Evolutionary conservation across 305 asterid species (phyloP).

Genomic region (Rubia balearica): DNA sequence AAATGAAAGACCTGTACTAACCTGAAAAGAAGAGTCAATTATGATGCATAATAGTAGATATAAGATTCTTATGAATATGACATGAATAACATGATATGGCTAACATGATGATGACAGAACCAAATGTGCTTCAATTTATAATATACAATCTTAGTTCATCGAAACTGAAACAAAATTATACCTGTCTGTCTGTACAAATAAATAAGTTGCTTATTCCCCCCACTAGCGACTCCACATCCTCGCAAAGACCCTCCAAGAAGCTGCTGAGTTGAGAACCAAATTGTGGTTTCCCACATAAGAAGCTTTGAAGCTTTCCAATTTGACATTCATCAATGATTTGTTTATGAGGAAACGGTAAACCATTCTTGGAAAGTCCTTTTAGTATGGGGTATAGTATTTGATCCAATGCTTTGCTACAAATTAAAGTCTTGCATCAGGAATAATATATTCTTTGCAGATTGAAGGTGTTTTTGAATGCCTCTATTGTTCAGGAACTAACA

Average conservation of each 20-base stretch:
- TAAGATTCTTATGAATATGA: neutral
- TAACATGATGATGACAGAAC: neutral
- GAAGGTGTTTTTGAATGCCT: neutral
- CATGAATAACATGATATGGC: neutral
- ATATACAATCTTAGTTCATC: neutral
- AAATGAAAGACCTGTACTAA: constrained; percentile 51
- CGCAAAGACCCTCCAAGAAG: constrained; percentile 46
- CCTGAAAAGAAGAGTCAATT: constrained; percentile 12
- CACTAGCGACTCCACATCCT: constrained; percentile 48
- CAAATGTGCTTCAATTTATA: neutral
- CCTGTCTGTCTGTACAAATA: constrained; percentile 59
- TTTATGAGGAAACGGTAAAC: constrained; percentile 23
- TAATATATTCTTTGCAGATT: neutral
- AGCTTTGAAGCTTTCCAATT: constrained; percentile 46
- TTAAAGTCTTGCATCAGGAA: constrained; percentile 9
- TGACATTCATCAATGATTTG: constrained; percentile 49
- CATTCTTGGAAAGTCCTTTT: constrained; percentile 33
- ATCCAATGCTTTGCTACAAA: constrained; percentile 65
- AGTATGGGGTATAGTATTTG: constrained; percentile 49
- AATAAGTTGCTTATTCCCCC: constrained; percentile 41
- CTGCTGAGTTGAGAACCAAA: constrained; percentile 30
- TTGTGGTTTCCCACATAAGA: constrained; percentile 40
- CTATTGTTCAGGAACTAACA: neutral
- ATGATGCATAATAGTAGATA: neutral
- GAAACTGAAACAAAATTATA: constrained; percentile 19